Evolutionary conservation across 2,329 filamentous ascomycete genomes (phyloP), one percentile per base, ranked within the genome.

Genomic region (Mollisia scopiformis): DNA sequence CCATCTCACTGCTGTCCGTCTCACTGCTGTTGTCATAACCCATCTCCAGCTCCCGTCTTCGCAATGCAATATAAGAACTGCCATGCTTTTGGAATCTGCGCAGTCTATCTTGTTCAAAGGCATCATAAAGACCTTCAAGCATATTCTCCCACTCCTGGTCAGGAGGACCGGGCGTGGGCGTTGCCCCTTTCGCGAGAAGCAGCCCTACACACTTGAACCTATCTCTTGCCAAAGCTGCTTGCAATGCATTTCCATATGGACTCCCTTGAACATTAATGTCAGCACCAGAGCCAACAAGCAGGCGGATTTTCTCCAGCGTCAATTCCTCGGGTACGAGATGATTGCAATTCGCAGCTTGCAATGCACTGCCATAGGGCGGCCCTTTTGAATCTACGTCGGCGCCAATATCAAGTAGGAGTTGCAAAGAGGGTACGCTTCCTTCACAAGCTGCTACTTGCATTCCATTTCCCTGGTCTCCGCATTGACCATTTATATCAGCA

Each of bases 211-310:
- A 13, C 3, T 10, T 14, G 11, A 35, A 14, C 16, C 16, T 35
- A 14, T 35, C 31, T 13, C 4, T 13, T 35, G 3, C 31, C 16
- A 39, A 7, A 19, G 55, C 55, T 23, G 23, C 21, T 1, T 50
- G 47, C n/a, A 66, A 55, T 8, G 59, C 51, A 35, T 27, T 57
- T 1, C 46, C 43, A 43, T 52, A 47, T 1, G 1, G 5, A 19
- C 46, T 54, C 8, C 49, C 28, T 21, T 21, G 7, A 4, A 28
- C 49, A 19, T 51, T 51, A 23, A 51, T n/a, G 14, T 30, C 16
- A 13, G 49, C 49, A 21, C 62, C 62, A 7, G 35, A 14, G 4
- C 59, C 57, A 13, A 67, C 8, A 19, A 64, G 31, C 10, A 55
- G 2, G 14, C 56, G 25, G 0, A 63, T 33, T 25, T 59, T 55